Conservation (phyloP, 371 early-diverging fungal species). For the Syncephalastrum monosporum region DNA sequence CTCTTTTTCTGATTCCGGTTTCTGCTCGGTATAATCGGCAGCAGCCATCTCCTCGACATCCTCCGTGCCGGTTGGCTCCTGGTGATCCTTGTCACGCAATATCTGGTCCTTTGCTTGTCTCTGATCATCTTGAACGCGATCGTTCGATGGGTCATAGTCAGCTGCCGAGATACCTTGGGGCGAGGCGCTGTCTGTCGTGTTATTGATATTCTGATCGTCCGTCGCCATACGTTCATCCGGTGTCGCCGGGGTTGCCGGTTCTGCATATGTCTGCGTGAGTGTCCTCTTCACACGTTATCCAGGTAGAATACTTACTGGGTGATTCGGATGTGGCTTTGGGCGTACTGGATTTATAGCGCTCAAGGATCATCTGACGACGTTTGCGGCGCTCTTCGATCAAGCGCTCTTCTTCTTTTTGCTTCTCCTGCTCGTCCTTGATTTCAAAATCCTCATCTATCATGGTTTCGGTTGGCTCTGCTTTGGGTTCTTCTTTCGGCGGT, state of each 20-base stretch:
- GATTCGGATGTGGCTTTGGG: conserved; percentile 12
- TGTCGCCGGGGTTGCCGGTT: not conserved
- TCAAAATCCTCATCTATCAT: conserved; percentile 28
- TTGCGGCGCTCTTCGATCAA: conserved; percentile 79
- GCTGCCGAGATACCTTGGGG: conserved; percentile 63
- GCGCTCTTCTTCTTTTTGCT: conserved; percentile 59
- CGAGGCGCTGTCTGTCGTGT: conserved; percentile 34
- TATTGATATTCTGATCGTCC: conserved; percentile 12
- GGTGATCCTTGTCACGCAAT: conserved; percentile 54
- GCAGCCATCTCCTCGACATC: conserved; percentile 61
- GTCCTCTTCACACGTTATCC: conserved; percentile 1
- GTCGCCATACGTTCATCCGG: conserved; percentile 15
- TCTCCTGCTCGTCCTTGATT: conserved; percentile 53
- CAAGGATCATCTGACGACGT: conserved; percentile 68
- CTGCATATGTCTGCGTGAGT: not conserved
- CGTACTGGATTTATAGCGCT: conserved; percentile 51
- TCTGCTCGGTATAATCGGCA: conserved; percentile 56
- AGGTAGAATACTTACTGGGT: conserved; percentile 8
- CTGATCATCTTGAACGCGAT: conserved; percentile 44
- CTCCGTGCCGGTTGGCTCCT: conserved; percentile 29
- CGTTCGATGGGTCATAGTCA: conserved; percentile 71
- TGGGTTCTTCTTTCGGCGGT: too few species aligned
- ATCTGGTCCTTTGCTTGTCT: conserved; percentile 48
- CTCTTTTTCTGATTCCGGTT: conserved; percentile 15
- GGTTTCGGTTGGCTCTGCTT: too few species aligned